Evolutionary conservation across 129 eudicot species (phyloP).

Genomic region (Lonicera japonica): DNA sequence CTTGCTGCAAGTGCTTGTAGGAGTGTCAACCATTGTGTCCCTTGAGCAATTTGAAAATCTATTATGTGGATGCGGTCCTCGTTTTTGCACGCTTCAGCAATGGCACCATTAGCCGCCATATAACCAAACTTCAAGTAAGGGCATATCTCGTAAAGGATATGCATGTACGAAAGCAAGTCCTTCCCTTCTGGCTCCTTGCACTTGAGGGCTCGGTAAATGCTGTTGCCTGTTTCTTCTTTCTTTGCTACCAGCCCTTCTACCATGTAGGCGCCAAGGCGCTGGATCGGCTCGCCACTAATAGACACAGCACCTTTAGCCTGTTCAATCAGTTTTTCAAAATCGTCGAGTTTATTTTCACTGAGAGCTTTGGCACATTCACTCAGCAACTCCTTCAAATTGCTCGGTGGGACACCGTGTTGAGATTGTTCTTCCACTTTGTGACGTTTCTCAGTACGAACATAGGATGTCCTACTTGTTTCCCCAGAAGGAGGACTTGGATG

Average conservation of each 20-base stretch:
- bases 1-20: conserved; percentile 88
- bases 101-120: conserved; percentile 95
- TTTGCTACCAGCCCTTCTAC: conserved; percentile 84
- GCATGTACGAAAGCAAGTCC: conserved; percentile 87
- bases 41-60: conserved; percentile 87
- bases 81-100: conserved; percentile 78
- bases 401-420: conserved; percentile 22
- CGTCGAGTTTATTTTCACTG: conserved; percentile 40
- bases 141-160: conserved; percentile 77
- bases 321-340: conserved; percentile 51
- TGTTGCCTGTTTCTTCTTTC: conserved; percentile 57
- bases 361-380: conserved; percentile 80
- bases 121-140: conserved; percentile 90
- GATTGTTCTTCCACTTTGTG: conserved; percentile 23
- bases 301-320: conserved; percentile 50
- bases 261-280: conserved; percentile 94
- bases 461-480: conserved; percentile 38
- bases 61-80: conserved; percentile 85
- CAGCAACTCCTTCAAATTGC: conserved; percentile 57
- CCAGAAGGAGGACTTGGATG: conserved; percentile 24
- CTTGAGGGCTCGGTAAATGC: conserved; percentile 58
- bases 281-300: conserved; percentile 76
- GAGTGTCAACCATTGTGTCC: conserved; percentile 92
- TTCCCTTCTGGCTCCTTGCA: conserved; percentile 78
- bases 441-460: conserved; percentile 29